Evolutionary conservation across 345 rosid species (phyloP), one percentile per base, ranked within the genome.

Genomic region (Crucihimalaya himalaica): DNA sequence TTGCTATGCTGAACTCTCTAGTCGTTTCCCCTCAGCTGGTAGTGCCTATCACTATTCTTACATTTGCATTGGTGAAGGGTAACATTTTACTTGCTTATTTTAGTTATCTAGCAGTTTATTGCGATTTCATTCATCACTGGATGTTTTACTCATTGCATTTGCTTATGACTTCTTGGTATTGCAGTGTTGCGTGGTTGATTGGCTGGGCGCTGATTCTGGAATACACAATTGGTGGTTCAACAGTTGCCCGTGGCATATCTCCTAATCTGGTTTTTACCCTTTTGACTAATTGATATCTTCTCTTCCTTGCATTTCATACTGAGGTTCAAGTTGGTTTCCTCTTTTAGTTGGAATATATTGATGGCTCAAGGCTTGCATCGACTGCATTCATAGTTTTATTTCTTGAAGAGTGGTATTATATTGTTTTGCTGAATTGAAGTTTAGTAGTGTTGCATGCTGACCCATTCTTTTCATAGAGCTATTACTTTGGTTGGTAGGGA

Each of bases 61-160:
- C 86, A 91, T 94, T 66, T 94, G 96, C 80, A 83, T 88, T 42
- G 98, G 97, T 50, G 98, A 94, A 86, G 95, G 98, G 98, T 94
- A 62, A 21, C 29, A 20, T 18, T 40, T 70, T 9, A 60, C 54
- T 74, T 75, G 10, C 47, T 32, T 55, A 15, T 61, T 3, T 61
- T 13, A 60, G 43, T 50, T 71, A n/a, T 50, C 4, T 46, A 13
- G 8, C 18, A 5, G 45, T 21, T 70, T 56, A 5, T 27, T 1
- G 8, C 2, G 42, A 10, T 28, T 54, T 42, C 20, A 19, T 42
- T 42, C 10, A 2, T 6, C 42, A 14, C 57, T 21, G 18, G 9
- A 7, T 68, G 42, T 35, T 66, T 52, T 19, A 21, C 13, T 45
- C 2, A 0, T 43, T 43, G 18, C 19, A n/a, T 15, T 57, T 61